Percentiles rank a stretch among this genome's conserved stretches.
Evolutionary conservation across 139 green algal species (phyloP).

Genomic region (Chlamydomonas incerta): DNA sequence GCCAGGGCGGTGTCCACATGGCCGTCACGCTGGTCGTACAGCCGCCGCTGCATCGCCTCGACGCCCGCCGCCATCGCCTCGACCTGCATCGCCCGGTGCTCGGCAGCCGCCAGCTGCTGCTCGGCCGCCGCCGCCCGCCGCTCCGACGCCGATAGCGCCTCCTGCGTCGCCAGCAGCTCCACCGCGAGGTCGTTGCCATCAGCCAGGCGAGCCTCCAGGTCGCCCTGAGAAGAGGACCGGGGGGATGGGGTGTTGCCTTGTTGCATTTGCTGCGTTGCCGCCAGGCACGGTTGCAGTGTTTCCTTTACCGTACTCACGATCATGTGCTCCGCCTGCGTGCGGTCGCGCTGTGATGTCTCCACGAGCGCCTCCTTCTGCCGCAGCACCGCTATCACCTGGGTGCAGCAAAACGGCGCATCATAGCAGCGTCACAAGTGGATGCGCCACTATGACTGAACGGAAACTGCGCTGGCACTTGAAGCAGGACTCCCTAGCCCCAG

Average conservation of each 20-base stretch:
- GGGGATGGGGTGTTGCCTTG: too few species aligned
- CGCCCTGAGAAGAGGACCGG: background rate
- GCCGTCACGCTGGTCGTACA: background rate
- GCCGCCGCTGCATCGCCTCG: background rate
- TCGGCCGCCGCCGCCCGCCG: background rate
- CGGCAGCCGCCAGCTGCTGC: background rate
- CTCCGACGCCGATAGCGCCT: background rate
- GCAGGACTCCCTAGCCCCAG: too few species aligned
- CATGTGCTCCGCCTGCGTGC: background rate
- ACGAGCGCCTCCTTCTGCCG: conserved; percentile 33
- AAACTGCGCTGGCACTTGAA: too few species aligned
- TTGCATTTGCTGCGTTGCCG: too few species aligned
- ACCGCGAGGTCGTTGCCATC: background rate
- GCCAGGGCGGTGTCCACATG: conserved; percentile 3
- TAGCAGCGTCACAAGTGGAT: too few species aligned
- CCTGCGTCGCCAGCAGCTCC: background rate
- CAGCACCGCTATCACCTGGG: conserved; percentile 39
- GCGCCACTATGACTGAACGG: too few species aligned
- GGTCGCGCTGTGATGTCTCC: background rate
- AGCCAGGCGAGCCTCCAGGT: conserved; percentile 41
- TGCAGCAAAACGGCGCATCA: background rate
- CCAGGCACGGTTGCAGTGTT: too few species aligned
- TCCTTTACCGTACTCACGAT: conserved; percentile 22
- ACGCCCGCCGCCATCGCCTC: background rate
- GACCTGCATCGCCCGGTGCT: background rate